Evolutionary conservation across 2,329 filamentous ascomycete genomes (phyloP).

Genomic region (Davidsoniella neocaledoniae): DNA sequence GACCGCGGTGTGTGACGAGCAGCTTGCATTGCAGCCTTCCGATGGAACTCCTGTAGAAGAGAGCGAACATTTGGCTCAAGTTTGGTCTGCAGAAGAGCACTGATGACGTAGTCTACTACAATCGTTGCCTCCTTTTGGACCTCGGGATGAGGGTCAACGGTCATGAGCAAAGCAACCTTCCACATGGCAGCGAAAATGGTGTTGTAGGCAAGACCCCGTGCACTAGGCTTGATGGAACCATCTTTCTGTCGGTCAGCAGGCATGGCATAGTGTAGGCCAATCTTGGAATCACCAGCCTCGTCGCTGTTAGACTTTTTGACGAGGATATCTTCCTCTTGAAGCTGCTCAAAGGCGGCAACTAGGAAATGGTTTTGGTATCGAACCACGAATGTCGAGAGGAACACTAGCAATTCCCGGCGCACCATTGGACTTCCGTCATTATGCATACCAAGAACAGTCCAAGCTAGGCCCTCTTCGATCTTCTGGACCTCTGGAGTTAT

Average conservation of each 20-base stretch:
- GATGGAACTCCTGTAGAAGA: conserved; percentile 57
- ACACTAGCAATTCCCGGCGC: conserved; percentile 80
- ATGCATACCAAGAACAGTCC: conserved; percentile 77
- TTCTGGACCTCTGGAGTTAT: conserved; percentile 79
- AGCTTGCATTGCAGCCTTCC: conserved; percentile 30
- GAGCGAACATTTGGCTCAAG: conserved; percentile 53
- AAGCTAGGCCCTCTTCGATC: conserved; percentile 80
- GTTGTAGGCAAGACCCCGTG: conserved; percentile 56
- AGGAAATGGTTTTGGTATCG: conserved; percentile 87
- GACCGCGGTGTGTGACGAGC: conserved; percentile 15
- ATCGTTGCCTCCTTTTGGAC: conserved; percentile 70
- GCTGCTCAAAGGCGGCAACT: conserved; percentile 79
- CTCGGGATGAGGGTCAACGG: conserved; percentile 86
- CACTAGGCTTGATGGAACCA: conserved; percentile 37
- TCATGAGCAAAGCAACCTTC: conserved; percentile 82
- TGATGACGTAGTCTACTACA: conserved; percentile 76
- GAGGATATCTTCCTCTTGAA: conserved; percentile 66
- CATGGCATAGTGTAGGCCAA: conserved; percentile 45
- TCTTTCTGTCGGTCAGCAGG: conserved; percentile 38
- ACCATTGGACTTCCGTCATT: conserved; percentile 91
- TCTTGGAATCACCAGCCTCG: conserved; percentile 41
- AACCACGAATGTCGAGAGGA: conserved; percentile 79
- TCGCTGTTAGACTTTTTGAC: conserved; percentile 37
- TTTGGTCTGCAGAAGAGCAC: conserved; percentile 59
- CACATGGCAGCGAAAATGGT: conserved; percentile 87